A percentile compares a stretch with the other conserved stretches of the same genome.
These are phyloP conservation scores for Lentinula guzmanii DNA, from an alignment of 768 basidiomycete species.

Conservation along the genomic window DNA sequence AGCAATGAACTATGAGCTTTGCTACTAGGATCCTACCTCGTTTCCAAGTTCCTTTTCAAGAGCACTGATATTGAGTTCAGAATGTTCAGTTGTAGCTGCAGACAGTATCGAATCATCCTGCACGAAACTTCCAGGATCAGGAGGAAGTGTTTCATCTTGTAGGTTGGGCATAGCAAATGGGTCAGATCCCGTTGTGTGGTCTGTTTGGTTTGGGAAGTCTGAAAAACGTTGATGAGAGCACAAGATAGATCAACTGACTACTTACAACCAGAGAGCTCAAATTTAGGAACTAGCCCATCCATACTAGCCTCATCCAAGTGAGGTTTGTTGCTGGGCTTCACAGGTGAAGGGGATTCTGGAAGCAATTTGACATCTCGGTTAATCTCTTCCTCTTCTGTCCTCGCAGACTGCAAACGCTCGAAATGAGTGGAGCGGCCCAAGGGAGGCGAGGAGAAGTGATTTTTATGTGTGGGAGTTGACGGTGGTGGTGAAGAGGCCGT, in stretches of 20 bases:
- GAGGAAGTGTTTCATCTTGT: slow-evolving; percentile 14
- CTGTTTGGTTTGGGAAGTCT: not conserved
- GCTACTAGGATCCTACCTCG: slow-evolving; percentile 7
- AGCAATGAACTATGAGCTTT: not conserved
- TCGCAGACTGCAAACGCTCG: slow-evolving; percentile 25
- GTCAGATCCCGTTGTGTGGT: slow-evolving; percentile 7
- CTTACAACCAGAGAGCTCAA: slow-evolving; percentile 16
- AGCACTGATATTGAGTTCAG: slow-evolving; percentile 12
- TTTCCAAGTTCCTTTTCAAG: slow-evolving; percentile 8
- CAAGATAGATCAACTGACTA: not conserved
- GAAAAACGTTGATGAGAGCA: not conserved
- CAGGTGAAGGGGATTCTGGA: slow-evolving; percentile 45
- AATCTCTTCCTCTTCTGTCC: slow-evolving; percentile 18
- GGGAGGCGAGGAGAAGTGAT: slow-evolving; percentile 16
- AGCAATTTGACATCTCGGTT: slow-evolving; percentile 37
- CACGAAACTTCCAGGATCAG: slow-evolving; percentile 1
- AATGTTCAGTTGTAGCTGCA: slow-evolving; percentile 1
- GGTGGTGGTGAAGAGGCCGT: slow-evolving; percentile 15
- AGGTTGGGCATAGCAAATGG: slow-evolving; percentile 14
- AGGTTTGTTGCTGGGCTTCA: slow-evolving; percentile 17
- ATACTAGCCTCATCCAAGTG: not conserved
- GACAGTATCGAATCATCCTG: slow-evolving; percentile 4
- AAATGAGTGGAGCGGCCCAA: slow-evolving; percentile 32
- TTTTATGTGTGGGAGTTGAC: slow-evolving; percentile 11
- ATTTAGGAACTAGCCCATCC: slow-evolving; percentile 13